Evolutionary conservation across 176 grass and related monocot genomes (phyloP), one percentile per base, ranked within the genome.

Genomic region (Paspalum notatum): DNA sequence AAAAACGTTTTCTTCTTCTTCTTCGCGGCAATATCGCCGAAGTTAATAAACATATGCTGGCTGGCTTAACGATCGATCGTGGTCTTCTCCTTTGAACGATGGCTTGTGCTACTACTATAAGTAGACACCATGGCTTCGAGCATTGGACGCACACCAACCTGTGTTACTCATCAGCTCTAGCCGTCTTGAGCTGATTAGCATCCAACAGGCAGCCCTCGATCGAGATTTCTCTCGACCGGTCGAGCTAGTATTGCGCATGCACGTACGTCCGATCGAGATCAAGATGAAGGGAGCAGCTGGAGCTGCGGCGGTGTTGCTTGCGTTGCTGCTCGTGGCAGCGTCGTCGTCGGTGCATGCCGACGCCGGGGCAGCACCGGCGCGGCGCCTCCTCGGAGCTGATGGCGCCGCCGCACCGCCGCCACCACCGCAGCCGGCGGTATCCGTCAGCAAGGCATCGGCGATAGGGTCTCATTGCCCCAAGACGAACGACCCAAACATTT

Each of bases 221-320:
- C 15, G 24, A 50, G 45, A 50, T 71, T 24, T 10, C 25, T 20
- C 15, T 32, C 14, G 14, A 17, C 46, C 47, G 14, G 57, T 26
- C 4, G 57, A 56, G 54, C 56, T 12, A 25, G 1, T n/a, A 22
- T 59, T 11, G 56, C 21, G 10, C 11, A 60, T 26, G 21, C 22
- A 60, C 21, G 57, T 1, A 25, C 24, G 11, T 60, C 57, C 22
- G 12, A 9, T n/a, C n/a, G 2, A 32, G 9, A 73, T 54, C 70
- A 73, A 43, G 72, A 75, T 75, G 72, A 21, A 75, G 72, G 72
- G 72, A 59, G 72, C 38, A 58, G 46, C 12, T n/a, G 16, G 15
- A 73, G 71, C 13, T 4, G 70, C 52, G 20, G 72, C 20, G 71
- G 6, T 20, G 53, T 12, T 75, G 18, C 6, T 75, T 14, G 50